Evolutionary conservation across 2,329 filamentous ascomycete species (phyloP).

Genomic region (Hypoxylon sp.): DNA sequence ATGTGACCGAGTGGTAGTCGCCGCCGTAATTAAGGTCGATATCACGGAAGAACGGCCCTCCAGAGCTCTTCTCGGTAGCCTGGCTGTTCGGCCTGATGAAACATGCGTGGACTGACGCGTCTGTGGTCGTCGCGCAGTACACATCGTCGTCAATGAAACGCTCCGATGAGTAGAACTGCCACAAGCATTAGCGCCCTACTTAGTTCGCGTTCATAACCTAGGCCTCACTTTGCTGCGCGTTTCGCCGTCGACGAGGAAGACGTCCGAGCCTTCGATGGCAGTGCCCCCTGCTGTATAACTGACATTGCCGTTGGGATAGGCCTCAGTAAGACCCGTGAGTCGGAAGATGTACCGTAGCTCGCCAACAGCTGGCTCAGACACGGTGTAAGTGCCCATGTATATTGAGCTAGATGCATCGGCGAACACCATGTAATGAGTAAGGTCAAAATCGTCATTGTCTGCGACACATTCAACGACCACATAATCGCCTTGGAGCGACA

Average conservation of each 20-base stretch:
- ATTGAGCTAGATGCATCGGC: slow-evolving; percentile 62
- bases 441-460: slow-evolving; percentile 55
- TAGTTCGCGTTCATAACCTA: neutral
- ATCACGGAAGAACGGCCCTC: slow-evolving; percentile 68
- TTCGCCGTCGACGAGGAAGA: slow-evolving; percentile 64
- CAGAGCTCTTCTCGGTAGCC: slow-evolving; percentile 67
- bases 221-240: slow-evolving; percentile 65
- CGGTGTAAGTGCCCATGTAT: slow-evolving; percentile 65
- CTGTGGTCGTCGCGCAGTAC: slow-evolving; percentile 61
- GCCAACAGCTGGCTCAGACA: slow-evolving; percentile 58
- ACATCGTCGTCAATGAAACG: slow-evolving; percentile 71
- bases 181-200: neutral
- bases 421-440: slow-evolving; percentile 68
- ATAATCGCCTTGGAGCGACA: slow-evolving; percentile 58
- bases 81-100: slow-evolving; percentile 54
- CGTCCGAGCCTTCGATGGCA: slow-evolving; percentile 62
- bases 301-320: slow-evolving; percentile 58
- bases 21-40: slow-evolving; percentile 69
- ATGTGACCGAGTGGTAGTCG: slow-evolving; percentile 65
- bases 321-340: slow-evolving; percentile 52
- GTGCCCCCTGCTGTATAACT: slow-evolving; percentile 61
- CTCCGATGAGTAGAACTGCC: slow-evolving; percentile 68
- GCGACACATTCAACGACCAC: slow-evolving; percentile 67
- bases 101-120: slow-evolving; percentile 49
- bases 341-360: slow-evolving; percentile 66